Conservation (phyloP, 371 early-diverging fungal species). For the Mortierella sp. region DNA sequence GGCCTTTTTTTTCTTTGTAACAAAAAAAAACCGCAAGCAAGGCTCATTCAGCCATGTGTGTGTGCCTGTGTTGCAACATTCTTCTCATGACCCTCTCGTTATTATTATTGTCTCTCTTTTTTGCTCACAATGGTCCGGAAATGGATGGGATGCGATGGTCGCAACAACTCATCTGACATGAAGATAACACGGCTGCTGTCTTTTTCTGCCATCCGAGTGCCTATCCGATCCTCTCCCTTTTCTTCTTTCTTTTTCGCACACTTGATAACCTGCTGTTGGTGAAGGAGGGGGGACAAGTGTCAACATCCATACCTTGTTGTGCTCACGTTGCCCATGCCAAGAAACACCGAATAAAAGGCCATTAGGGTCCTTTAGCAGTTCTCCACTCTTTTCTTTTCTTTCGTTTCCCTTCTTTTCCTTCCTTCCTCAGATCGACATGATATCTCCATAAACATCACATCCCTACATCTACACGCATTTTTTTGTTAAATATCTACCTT, state of each 20-base stretch:
- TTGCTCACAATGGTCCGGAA: constrained; percentile 1
- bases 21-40: background rate
- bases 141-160: background rate
- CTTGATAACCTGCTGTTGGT: background rate
- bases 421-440: background rate
- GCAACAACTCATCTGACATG: background rate
- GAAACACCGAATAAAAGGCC: background rate
- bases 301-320: background rate
- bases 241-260: background rate
- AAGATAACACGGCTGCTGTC: background rate
- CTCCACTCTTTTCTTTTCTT: background rate
- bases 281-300: background rate
- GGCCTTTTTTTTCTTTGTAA: background rate
- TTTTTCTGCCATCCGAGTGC: background rate
- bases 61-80: background rate
- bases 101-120: constrained; percentile 6
- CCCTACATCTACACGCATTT: background rate
- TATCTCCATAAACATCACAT: background rate
- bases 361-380: background rate
- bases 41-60: background rate
- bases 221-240: background rate
- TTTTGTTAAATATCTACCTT: background rate
- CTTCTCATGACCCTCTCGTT: constrained; percentile 8
- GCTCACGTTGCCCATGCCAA: background rate
- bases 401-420: background rate